A percentile compares a stretch with the other conserved stretches of the same genome.
Evolutionary conservation across 768 basidiomycete species (phyloP).

Genomic region (Stropharia rugosoannulata): DNA sequence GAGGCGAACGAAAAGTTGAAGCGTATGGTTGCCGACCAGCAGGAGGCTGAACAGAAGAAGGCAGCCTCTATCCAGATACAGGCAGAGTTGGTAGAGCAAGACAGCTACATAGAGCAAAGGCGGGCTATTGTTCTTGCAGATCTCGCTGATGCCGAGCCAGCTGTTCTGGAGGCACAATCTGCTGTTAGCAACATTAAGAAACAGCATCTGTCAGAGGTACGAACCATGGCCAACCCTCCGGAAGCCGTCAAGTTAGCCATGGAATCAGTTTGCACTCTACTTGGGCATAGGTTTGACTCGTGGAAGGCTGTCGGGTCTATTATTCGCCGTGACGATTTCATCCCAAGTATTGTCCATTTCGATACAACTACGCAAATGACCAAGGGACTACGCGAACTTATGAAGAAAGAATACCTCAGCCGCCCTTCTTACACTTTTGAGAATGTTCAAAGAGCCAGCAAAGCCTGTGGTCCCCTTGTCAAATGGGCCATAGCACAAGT

Average conservation of each 20-base stretch:
- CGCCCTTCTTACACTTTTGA: slow-evolving; percentile 94
- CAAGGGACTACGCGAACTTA: slow-evolving; percentile 79
- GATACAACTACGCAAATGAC: slow-evolving; percentile 92
- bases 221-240: slow-evolving; percentile 97
- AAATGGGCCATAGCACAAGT: slow-evolving; percentile 99
- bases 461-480: slow-evolving; percentile 96
- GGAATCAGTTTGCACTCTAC: slow-evolving; percentile 96
- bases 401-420: slow-evolving; percentile 92
- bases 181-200: slow-evolving; percentile 98
- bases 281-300: slow-evolving; percentile 95
- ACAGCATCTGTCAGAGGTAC: slow-evolving; percentile 94
- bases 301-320: slow-evolving; percentile 96
- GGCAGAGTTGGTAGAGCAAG: slow-evolving; percentile 89
- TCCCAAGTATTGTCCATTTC: slow-evolving; percentile 92
- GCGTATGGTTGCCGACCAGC: slow-evolving; percentile 98
- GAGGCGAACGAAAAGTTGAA: slow-evolving; percentile 97
- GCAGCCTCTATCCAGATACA: slow-evolving; percentile 95
- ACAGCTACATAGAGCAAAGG: slow-evolving; percentile 85
- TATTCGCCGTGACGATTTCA: slow-evolving; percentile 96
- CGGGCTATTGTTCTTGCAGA: slow-evolving; percentile 90
- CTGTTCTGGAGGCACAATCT: slow-evolving; percentile 89
- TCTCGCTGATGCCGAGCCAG: slow-evolving; percentile 96
- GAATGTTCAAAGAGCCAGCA: slow-evolving; percentile 90
- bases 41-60: slow-evolving; percentile 98
- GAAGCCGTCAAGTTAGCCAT: slow-evolving; percentile 97